phyloP scores from a whole-genome alignment of 2,329 filamentous ascomycete genomes.

The Ambrosiella beaveri region DNA sequence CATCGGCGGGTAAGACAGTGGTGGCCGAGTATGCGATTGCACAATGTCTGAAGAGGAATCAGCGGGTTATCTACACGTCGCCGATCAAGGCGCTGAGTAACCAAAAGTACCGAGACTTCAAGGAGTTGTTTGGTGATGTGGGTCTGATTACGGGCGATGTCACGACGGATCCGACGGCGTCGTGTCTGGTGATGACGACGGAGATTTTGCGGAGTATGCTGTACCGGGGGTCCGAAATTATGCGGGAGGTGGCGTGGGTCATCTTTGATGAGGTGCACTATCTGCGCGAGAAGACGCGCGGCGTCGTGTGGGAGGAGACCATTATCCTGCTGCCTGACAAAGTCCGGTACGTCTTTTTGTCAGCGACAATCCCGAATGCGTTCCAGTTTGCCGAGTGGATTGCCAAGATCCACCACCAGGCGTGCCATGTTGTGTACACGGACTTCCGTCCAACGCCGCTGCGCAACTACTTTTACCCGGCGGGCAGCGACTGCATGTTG shows the following conservation, averaged over 20 bases:
- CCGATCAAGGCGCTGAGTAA: slow-evolving; percentile 98
- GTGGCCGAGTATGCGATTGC: slow-evolving; percentile 97
- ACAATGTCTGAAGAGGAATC: slow-evolving; percentile 90
- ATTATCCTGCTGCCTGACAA: slow-evolving; percentile 97
- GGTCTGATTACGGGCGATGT: slow-evolving; percentile 98
- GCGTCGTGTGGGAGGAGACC: slow-evolving; percentile 98
- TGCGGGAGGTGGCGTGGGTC: slow-evolving; percentile 98
- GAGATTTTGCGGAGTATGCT: slow-evolving; percentile 98
- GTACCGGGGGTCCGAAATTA: slow-evolving; percentile 95
- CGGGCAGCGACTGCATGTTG: slow-evolving; percentile 81
- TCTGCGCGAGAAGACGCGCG: slow-evolving; percentile 81
- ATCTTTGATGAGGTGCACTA: slow-evolving; percentile 98
- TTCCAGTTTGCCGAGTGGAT: slow-evolving; percentile 99
- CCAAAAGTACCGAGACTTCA: slow-evolving; percentile 95
- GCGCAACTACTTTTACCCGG: slow-evolving; percentile 95
- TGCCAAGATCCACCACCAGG: slow-evolving; percentile 90
- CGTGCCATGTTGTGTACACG: slow-evolving; percentile 97
- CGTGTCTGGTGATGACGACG: slow-evolving; percentile 96
- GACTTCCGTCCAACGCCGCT: slow-evolving; percentile 93
- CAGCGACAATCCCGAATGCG: slow-evolving; percentile 93
- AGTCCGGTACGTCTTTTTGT: slow-evolving; percentile 95
- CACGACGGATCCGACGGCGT: slow-evolving; percentile 96
- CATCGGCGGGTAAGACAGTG: slow-evolving; percentile 93
- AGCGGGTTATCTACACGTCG: slow-evolving; percentile 97
- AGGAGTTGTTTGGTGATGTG: slow-evolving; percentile 87